A percentile compares a stretch with the other conserved stretches of the same genome.
phyloP scores from a whole-genome alignment of 2,329 filamentous ascomycete species.

The Nemania serpens region DNA sequence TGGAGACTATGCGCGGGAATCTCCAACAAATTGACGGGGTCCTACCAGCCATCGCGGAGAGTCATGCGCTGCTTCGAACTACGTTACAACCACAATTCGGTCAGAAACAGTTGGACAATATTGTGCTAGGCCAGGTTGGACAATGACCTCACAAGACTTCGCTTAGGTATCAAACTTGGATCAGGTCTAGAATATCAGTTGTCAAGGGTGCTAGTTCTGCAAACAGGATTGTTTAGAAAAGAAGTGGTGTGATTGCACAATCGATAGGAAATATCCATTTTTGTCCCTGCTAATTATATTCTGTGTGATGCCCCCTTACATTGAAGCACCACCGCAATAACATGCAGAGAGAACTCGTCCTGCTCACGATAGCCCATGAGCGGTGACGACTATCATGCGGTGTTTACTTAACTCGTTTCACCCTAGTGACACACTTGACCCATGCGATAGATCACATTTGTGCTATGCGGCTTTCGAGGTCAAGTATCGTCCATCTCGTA shows the following conservation, averaged over 20 bases:
- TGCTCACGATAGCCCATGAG: background rate
- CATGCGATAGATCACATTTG: slow-evolving; percentile 3
- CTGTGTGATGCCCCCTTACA: slow-evolving; percentile 7
- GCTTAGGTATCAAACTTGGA: background rate
- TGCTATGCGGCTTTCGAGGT: background rate
- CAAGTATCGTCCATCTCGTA: background rate
- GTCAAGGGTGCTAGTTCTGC: background rate
- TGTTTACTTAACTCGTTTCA: background rate
- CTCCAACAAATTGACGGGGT: slow-evolving; percentile 59
- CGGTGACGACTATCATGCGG: background rate
- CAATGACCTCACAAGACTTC: slow-evolving; percentile 9
- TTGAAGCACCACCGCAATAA: background rate
- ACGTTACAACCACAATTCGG: slow-evolving; percentile 54
- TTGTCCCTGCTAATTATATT: slow-evolving; percentile 1
- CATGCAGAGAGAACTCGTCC: background rate
- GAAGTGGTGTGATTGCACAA: slow-evolving; percentile 12
- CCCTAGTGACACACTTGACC: slow-evolving; percentile 5
- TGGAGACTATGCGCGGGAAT: slow-evolving; percentile 61
- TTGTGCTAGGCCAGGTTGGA: slow-evolving; percentile 44
- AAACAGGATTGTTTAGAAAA: background rate
- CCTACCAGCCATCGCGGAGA: slow-evolving; percentile 53
- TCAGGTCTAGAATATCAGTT: background rate
- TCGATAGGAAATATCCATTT: slow-evolving; percentile 1
- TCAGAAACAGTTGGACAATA: slow-evolving; percentile 51
- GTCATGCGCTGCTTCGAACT: slow-evolving; percentile 54